phyloP scores from a whole-genome alignment of 768 basidiomycete genomes.

The Tulasnella sp. region DNA sequence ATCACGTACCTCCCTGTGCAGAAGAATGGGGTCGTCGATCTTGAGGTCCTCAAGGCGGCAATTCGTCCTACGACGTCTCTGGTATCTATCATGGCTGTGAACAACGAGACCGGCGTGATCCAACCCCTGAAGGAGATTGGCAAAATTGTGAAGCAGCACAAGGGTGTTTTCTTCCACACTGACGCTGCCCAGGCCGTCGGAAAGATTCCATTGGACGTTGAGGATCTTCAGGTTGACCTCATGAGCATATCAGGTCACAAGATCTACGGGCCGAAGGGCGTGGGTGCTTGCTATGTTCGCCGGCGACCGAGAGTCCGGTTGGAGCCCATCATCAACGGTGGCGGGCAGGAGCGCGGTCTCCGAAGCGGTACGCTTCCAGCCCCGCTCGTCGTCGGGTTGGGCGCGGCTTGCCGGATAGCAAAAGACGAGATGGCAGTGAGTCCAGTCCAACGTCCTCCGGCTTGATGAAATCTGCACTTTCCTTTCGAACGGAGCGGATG shows the following conservation, averaged over 20 bases:
- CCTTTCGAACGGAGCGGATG: slow-evolving; percentile 36
- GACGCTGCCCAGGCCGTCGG: slow-evolving; percentile 94
- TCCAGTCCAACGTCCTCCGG: slow-evolving; percentile 21
- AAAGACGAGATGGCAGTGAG: slow-evolving; percentile 86
- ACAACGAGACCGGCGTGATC: slow-evolving; percentile 98
- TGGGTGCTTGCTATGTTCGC: slow-evolving; percentile 90
- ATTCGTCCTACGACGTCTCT: slow-evolving; percentile 79
- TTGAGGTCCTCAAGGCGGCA: slow-evolving; percentile 68
- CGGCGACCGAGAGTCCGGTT: slow-evolving; percentile 83
- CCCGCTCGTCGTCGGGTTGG: slow-evolving; percentile 78
- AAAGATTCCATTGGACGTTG: slow-evolving; percentile 85
- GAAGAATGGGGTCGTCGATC: slow-evolving; percentile 64
- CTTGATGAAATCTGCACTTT: slow-evolving; percentile 37
- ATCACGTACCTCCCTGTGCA: slow-evolving; percentile 95
- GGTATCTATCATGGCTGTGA: slow-evolving; percentile 97
- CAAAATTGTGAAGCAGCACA: slow-evolving; percentile 67
- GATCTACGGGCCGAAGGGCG: slow-evolving; percentile 93
- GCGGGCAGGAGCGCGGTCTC: slow-evolving; percentile 93
- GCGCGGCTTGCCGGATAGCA: slow-evolving; percentile 88
- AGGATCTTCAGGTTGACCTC: slow-evolving; percentile 88
- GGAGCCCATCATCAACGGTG: slow-evolving; percentile 90
- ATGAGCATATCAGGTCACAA: slow-evolving; percentile 97
- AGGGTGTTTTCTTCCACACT: slow-evolving; percentile 89
- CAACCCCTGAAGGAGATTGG: slow-evolving; percentile 96
- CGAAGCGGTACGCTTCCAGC: slow-evolving; percentile 90